A percentile compares a stretch with the other conserved stretches of the same genome.
These are phyloP conservation scores for Aleurites moluccanus DNA, from an alignment of 441 rosid genomes.

Conservation along the genomic window DNA sequence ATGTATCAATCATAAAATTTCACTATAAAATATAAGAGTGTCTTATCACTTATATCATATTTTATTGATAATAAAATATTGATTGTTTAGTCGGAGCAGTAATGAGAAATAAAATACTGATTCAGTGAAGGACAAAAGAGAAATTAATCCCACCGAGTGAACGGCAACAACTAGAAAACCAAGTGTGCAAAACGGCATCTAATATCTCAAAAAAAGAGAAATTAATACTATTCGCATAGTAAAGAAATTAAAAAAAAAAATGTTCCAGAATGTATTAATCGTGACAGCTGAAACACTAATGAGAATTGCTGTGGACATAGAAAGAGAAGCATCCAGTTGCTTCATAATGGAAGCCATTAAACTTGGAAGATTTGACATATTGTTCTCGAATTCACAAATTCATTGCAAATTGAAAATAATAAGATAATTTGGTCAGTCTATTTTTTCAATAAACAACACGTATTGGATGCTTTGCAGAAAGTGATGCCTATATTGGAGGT, in stretches of 20 bases:
- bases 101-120: no score
- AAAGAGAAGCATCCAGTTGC: constrained; percentile 16
- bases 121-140: no score
- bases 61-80: no score
- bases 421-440: not conserved
- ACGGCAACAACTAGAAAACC: no score
- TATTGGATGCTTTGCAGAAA: constrained; percentile 28
- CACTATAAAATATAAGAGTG: no score
- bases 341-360: not conserved
- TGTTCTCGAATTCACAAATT: constrained; percentile 29
- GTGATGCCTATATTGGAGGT: not conserved
- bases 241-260: not conserved
- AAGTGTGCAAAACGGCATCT: no score
- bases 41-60: no score
- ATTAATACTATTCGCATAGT: no score
- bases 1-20: no score
- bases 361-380: constrained; percentile 29
- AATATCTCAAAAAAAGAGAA: no score
- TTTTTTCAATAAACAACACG: constrained; percentile 3
- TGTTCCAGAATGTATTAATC: not conserved
- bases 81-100: no score
- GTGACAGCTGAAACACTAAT: not conserved
- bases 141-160: no score
- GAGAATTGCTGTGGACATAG: not conserved
- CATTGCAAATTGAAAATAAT: not conserved